Base-by-base conservation (phyloP, 2,329 filamentous ascomycete species). In the Aureobasidium zeae region DNA sequence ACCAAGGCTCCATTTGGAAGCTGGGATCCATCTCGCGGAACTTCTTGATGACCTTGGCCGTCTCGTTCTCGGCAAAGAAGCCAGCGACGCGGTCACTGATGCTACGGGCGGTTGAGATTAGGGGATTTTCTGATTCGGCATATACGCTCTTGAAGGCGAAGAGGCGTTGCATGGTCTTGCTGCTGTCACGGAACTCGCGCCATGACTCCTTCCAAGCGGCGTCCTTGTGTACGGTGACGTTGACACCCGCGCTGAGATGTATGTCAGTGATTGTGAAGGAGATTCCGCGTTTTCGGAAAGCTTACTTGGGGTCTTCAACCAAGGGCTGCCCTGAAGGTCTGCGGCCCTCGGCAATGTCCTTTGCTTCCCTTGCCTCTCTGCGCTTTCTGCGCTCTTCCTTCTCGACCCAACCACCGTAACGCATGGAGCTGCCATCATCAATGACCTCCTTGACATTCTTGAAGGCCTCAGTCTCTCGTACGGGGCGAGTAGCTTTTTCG, bases 51-150 rank as follows among this genome's bases (percentile, higher is more conserved):
- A 98, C 91, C 75, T 82, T 83, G 21, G 91, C 91, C 0, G 87
- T 95, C 69, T 98, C 91, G 63, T 96, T 98, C 65, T 98, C 91
- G 49, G 91, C 91, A 53, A 98, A 98, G 69, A 95, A 98, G 20
- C 91, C 87, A 34, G 84, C 86, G 28, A 98, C 79, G 46, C 83
- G 79, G 63, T 98, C 91, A 22, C 88, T 89, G 54, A 98, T 94
- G 62, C 86, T 87, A 59, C 91, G 83, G 1, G 88, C 91, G 0
- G 89, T 96, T 34, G 81, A 84, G 51, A 98, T 86, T 31, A 98
- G 73, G 5, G 91, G 89, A 63, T 98, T 98, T 60, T 98, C 91
- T 9, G 91, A 96, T 67, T 98, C 91, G 53, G 94, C 83, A 68
- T 96, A 96, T 45, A 81, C 80, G 45, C 77, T 79, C 66, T 89